Evolutionary conservation across 164 flowering plant species (phyloP).

Genomic region (Cinnamomum micranthum): DNA sequence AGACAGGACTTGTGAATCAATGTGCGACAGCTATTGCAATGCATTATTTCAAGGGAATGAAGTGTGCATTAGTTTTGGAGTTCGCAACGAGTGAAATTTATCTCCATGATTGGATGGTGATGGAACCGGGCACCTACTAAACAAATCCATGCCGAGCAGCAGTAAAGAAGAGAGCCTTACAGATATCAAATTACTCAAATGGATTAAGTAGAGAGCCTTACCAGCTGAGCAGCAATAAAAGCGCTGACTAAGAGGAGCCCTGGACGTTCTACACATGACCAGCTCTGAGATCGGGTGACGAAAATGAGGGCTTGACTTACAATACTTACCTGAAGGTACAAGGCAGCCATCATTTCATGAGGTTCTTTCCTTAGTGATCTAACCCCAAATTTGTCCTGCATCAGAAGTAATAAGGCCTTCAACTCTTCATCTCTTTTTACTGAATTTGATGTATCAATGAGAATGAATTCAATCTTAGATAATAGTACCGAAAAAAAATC

Average conservation of each 20-base stretch:
- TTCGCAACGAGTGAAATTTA: too few relatives aligned
- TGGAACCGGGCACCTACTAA: too few relatives aligned
- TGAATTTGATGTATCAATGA: neutral
- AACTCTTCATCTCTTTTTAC: too few relatives aligned
- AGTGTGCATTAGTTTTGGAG: too few relatives aligned
- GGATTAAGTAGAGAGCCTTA: slow-evolving; percentile 22
- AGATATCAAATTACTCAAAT: neutral
- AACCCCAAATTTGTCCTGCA: slow-evolving; percentile 69
- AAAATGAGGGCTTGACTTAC: slow-evolving; percentile 93
- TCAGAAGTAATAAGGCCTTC: too few relatives aligned
- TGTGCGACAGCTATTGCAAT: too few relatives aligned
- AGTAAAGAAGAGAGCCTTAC: too few relatives aligned
- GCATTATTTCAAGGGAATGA: too few relatives aligned
- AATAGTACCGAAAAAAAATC: slow-evolving; percentile 46
- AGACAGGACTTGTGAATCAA: neutral
- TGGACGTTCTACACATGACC: slow-evolving; percentile 89
- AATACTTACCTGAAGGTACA: slow-evolving; percentile 93
- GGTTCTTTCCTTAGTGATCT: slow-evolving; percentile 30
- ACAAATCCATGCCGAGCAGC: too few relatives aligned
- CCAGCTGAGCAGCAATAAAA: slow-evolving; percentile 76
- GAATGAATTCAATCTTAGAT: too few relatives aligned
- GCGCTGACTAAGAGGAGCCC: slow-evolving; percentile 62
- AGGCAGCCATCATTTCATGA: slow-evolving; percentile 73
- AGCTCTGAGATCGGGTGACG: slow-evolving; percentile 88
- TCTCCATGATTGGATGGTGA: too few relatives aligned